Evolutionary conservation across 768 basidiomycete genomes (phyloP), one percentile per base, ranked within the genome.

Genomic region (Pisolithus tinctorius): DNA sequence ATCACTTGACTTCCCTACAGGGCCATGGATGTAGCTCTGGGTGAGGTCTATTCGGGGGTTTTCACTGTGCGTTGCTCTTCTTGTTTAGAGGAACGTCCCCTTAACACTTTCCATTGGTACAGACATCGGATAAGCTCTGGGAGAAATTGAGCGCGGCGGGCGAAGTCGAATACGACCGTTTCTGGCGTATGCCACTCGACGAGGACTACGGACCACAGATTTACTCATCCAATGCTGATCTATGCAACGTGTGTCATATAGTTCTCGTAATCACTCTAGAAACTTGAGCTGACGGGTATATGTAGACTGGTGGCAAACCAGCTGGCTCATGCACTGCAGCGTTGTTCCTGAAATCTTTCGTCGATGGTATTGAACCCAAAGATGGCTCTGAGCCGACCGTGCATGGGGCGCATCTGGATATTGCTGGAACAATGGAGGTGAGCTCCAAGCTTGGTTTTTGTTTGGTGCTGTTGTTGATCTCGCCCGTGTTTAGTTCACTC

Each of bases 151-250:
- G 80, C 54, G 71, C 63, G 2, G 89, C 91, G 2, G 89, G 88
- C 10, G 80, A 83, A 69, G 67, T 69, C 13, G 87, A 90, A 60
- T 79, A 86, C 60, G 89, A 92, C 67, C 81, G 83, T 49, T 84
- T 94, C 76, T 93, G 91, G 91, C 81, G 91, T 26, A 82, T 93
- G 83, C 91, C 91, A 9, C 79, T 94, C 48, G 84, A 89, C 58
- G 88, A 90, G 41, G 88, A 84, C 51, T 94, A 76, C 57, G 82
- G 79, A 1, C 78, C 81, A 10, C 88, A 89, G 63, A 93, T 94
- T 59, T 68, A 82, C 63, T 75, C 74, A 6, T 84, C 82, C 26
- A 90, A 89, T 59, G 89, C 88, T 25, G 90, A 93, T 64, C 72
- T 93, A 31, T 84, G 85, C 68, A 93, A 92, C 58, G 52, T 55